Percentiles rank a stretch among this genome's conserved stretches.
These are phyloP conservation scores for Boletus bicolor DNA, from an alignment of 768 basidiomycete species.

Conservation along the genomic window DNA sequence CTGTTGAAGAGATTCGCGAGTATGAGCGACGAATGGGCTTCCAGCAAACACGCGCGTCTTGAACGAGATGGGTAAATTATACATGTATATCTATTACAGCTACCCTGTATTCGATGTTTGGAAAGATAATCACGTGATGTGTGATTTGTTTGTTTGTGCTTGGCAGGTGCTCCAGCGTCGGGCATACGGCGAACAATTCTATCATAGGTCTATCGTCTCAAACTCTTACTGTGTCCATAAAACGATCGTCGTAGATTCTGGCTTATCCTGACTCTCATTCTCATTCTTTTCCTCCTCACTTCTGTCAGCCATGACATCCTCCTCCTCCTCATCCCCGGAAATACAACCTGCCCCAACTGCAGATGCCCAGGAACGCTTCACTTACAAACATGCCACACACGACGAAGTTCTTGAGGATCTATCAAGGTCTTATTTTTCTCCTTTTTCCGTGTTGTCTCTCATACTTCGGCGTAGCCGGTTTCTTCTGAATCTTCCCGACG, in stretches of 20 bases:
- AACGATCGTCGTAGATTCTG: constrained; percentile 31
- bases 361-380: constrained; percentile 39
- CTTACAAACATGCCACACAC: constrained; percentile 71
- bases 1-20: constrained; percentile 77
- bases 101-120: background rate
- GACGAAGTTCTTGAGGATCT: constrained; percentile 90
- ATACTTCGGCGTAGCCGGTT: constrained; percentile 64
- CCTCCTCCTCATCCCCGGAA: constrained; percentile 78
- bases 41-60: constrained; percentile 32
- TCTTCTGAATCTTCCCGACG: constrained; percentile 92
- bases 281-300: constrained; percentile 28
- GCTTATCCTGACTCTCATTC: constrained; percentile 29
- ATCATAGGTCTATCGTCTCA: constrained; percentile 26
- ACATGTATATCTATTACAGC: background rate
- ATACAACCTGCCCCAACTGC: constrained; percentile 48
- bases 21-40: constrained; percentile 93
- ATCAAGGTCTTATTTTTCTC: constrained; percentile 57
- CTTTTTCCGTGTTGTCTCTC: constrained; percentile 6
- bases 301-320: constrained; percentile 58
- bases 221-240: constrained; percentile 33
- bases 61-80: constrained; percentile 12
- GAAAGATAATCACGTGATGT: constrained; percentile 15
- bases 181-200: constrained; percentile 22
- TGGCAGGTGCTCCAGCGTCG: constrained; percentile 15
- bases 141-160: constrained; percentile 22